phyloP scores from a whole-genome alignment of 176 grass and related monocot genomes.

The Eragrostis nindensis region DNA sequence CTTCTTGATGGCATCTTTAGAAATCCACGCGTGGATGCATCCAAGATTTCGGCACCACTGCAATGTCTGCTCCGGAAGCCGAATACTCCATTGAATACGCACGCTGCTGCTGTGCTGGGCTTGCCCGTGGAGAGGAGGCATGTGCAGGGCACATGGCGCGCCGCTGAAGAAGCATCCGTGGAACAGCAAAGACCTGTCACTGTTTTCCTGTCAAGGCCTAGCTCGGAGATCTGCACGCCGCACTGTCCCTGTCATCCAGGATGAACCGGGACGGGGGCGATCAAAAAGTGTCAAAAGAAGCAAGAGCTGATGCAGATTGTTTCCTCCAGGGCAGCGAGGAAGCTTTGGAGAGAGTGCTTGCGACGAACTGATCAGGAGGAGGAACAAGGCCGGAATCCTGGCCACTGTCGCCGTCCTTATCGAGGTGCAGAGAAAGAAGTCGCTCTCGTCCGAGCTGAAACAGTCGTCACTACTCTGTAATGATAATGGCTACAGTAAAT shows the following conservation, averaged over 20 bases:
- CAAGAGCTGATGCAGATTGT: not conserved
- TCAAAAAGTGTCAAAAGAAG: no score
- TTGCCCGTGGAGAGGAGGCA: constrained; percentile 16
- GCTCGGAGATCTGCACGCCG: not conserved
- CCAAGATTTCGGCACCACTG: not conserved
- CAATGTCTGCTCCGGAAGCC: not conserved
- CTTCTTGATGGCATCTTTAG: not conserved
- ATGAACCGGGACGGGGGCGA: no score
- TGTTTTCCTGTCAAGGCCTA: not conserved
- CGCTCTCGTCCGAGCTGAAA: not conserved
- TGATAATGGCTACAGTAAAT: not conserved
- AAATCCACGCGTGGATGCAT: not conserved
- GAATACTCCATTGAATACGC: not conserved
- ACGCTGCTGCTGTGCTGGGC: not conserved
- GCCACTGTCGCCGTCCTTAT: not conserved
- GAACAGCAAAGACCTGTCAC: constrained; percentile 16
- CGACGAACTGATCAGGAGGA: not conserved
- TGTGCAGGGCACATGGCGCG: constrained; percentile 36
- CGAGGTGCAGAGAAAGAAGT: not conserved
- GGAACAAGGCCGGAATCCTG: not conserved
- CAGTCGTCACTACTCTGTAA: not conserved
- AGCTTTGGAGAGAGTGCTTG: not conserved
- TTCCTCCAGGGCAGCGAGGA: not conserved
- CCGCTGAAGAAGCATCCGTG: constrained; percentile 20
- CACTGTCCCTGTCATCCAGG: not conserved